A percentile compares a stretch with the other conserved stretches of the same genome.
Conservation (phyloP, 1,284 basidiomycete species). For the Trichosporon sp. region DNA sequence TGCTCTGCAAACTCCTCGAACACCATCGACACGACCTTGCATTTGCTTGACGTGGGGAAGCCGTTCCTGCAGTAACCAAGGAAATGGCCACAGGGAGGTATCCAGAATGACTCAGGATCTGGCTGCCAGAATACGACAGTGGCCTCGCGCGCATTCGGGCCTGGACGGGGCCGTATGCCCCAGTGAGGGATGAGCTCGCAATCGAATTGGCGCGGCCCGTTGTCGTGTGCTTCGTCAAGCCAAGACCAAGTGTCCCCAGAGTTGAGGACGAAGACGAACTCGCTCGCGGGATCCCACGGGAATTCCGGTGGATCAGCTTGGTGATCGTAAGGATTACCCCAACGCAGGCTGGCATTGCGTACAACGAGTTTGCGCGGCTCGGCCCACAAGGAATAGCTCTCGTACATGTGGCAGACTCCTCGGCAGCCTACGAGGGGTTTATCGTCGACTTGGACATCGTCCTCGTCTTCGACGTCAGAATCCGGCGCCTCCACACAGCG, state of each 20-base stretch:
- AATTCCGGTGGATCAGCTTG: neutral
- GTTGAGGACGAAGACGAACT: neutral
- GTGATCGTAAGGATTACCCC: neutral
- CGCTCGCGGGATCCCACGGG: neutral
- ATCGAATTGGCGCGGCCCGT: neutral
- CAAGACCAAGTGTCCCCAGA: neutral
- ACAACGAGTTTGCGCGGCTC: neutral
- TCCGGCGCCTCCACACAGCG: neutral
- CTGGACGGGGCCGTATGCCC: neutral
- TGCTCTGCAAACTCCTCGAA: neutral
- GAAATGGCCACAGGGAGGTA: neutral
- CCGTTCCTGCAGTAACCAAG: neutral
- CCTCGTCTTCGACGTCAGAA: too few species aligned
- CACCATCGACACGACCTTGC: neutral
- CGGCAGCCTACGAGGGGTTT: neutral
- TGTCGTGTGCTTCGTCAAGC: neutral
- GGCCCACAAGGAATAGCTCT: too few species aligned
- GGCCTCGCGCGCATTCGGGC: neutral
- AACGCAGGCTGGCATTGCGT: neutral
- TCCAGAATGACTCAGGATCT: neutral
- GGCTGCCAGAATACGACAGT: neutral
- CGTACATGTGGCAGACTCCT: neutral
- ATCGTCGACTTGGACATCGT: too few species aligned
- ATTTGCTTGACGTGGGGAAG: neutral
- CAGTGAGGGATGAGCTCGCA: neutral